A percentile compares a stretch with the other conserved stretches of the same genome.
phyloP scores from a whole-genome alignment of 75 land plant species.

The Selaginella tamariscina region DNA sequence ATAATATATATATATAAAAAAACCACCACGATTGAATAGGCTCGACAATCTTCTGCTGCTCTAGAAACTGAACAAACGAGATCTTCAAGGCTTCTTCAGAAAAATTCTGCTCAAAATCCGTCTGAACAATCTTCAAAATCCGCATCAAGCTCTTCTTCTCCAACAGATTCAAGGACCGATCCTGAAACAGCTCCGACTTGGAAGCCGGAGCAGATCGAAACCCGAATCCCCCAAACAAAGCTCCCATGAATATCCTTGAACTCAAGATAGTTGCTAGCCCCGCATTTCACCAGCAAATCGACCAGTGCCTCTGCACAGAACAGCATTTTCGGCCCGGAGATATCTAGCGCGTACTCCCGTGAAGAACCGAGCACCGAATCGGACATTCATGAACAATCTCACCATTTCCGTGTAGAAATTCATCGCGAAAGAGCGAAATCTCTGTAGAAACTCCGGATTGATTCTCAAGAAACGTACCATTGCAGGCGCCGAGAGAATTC shows the following conservation, averaged over 20 bases:
- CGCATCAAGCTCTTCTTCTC: constrained; percentile 71
- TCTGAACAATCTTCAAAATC: constrained; percentile 63
- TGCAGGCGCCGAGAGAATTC: neutral
- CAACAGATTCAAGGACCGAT: constrained; percentile 35
- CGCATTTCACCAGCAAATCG: constrained; percentile 45
- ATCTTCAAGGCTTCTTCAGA: constrained; percentile 42
- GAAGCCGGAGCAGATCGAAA: constrained; percentile 61
- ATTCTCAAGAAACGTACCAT: neutral
- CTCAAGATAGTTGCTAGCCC: constrained; percentile 55
- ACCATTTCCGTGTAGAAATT: neutral
- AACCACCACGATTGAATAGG: constrained; percentile 61
- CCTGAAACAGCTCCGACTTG: constrained; percentile 55
- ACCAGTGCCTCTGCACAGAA: constrained; percentile 53
- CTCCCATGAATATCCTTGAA: constrained; percentile 71
- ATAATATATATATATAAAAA: too few relatives aligned
- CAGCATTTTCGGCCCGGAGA: constrained; percentile 54
- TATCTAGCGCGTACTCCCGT: constrained; percentile 43
- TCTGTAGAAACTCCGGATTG: too few relatives aligned
- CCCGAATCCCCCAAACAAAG: constrained; percentile 32
- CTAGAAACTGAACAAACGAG: constrained; percentile 60
- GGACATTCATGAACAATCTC: constrained; percentile 2
- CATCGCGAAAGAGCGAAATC: neutral
- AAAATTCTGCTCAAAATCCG: constrained; percentile 21
- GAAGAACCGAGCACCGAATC: constrained; percentile 27
- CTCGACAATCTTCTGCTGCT: constrained; percentile 38